Evolutionary conservation across 441 rosid species (phyloP), one percentile per base, ranked within the genome.

Genomic region (Aleurites moluccanus): DNA sequence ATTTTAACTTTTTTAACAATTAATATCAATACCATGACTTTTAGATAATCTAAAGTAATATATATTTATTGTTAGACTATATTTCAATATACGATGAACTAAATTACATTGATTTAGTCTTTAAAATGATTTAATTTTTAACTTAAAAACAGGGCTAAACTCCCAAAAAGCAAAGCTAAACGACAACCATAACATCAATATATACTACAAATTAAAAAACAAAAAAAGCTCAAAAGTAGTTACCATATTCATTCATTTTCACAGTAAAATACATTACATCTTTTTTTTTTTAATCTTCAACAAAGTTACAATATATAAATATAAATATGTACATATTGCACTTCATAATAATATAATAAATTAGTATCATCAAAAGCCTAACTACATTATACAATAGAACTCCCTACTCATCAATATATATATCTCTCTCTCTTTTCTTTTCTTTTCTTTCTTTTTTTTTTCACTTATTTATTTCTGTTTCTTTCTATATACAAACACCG

Each of bases 401-500:
- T 74, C 74, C n/a, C 68, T 67, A 67, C n/a, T 56, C 61, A 14
- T 21, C 40, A n/a, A 64, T 64, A 15, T 60, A 1, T 3, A 33
- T 44, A 6, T 38, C 38, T 20, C 14, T 18, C 1, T 13, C 0
- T 40, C 4, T 18, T 18, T 6, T 42, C 11, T n/a, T 10, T n/a
- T n/a, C n/a, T n/a, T n/a, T n/a, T n/a, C 11, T 5, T 23, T 25
- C n/a, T 53, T 6, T 47, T 23, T 47, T 6, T 3, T 30, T 15
- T 23, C 16, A 11, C 52, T n/a, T 20, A 2, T 35, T 52, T 69
- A 28, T 45, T 61, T 60, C 21, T 67, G 21, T 30, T 70, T 56
- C 38, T 50, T n/a, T 56, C 35, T 77, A 45, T 73, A 28, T 77
- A 84, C 83, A 77, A 67, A 73, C 89, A 79, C 75, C 89, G 87